Base-by-base conservation (phyloP, 2,329 filamentous ascomycete species). In the Aspergillus floridensis region DNA sequence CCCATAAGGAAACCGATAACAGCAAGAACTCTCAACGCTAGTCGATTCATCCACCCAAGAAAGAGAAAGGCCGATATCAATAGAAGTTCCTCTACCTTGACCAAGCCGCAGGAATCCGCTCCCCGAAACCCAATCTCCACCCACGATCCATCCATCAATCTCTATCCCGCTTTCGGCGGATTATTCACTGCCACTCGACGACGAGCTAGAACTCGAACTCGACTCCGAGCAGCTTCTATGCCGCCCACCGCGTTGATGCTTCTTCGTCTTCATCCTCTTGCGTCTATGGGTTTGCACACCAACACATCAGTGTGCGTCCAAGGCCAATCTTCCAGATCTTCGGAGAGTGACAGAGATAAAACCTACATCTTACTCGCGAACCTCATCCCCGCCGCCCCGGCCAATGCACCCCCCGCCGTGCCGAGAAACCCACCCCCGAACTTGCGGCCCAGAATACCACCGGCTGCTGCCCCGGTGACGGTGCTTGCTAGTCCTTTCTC, bases 401-500 rank as follows among this genome's bases (percentile, higher is more conserved):
- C 62, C 38, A 75, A 59, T 21, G 70, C 68, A 46, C 74, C 75
- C 6, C 71, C 75, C 1, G 72, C 61, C 1, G 70, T 72, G 2
- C 70, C 71, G 35, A 77, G 49, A 7, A 67, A 46, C 6, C 72
- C 74, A 14, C 70, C 72, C 4, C 72, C 73, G n/a, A 75, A 50
- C 50, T 76, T 73, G 49, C 75, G 70, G 7, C 72, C 73, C 2
- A 72, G 48, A 51, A 74, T 68, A 1, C 72, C 75, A 51, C 76
- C 76, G 4, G 71, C 74, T 0, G 73, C 73, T 41, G 70, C 74
- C 24, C 77, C 77, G 31, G 76, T 52, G 10, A 77, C 59, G 2
- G 74, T 73, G 11, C 75, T 70, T 2, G 72, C 74, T 11, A 78
- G 61, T 19, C 73, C 72, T 48, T 69, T 75, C 22, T 75, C 74